Base-by-base conservation (phyloP, 176 grass and related monocot species). In the Lolium rigidum region DNA sequence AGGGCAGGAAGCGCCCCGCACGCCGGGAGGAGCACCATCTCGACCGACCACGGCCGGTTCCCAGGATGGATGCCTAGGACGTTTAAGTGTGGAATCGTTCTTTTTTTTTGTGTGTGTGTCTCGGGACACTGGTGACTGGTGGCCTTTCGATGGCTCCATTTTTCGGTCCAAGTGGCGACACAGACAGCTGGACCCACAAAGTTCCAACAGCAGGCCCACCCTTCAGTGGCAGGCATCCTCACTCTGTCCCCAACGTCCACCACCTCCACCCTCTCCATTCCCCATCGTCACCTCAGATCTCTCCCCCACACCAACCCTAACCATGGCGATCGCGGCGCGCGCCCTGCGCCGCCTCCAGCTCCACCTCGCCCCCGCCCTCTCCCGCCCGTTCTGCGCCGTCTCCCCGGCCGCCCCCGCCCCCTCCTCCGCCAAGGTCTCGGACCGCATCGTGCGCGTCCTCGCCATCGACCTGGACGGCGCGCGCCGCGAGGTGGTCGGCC, bases 381-480 rank as follows among this genome's bases (percentile, higher is more conserved):
- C 90, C 22, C 83, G 91, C 31, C 73, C 84, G 21, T 92, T 84
- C 61, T 86, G 78, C 83, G 76, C 84, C 6, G 76, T 54, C 21
- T 48, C 90, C 46, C 75, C 87, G 0, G 82, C 90, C 24, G n/a
- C n/a, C n/a, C 39, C 88, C 1, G 59, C 83, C 0, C 17, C 89
- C 3, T 61, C 71, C 20, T 96, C 94, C 65, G 90, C 88, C 41
- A 99, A 99, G 92, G 94, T 99, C 72, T 80, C 94, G 65, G 94
- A 99, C 79, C 97, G 97, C 84, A 99, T 99, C 88, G 94, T 99
- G 83, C 92, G 89, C 57, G 66, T 99, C 18, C 90, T 88, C 88
- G 89, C 97, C 76, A 86, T 99, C 84, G 97, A 99, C 31, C 85
- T 84, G 2, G 87, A 96, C 43, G 92, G 92, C 18, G 90, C 11